Evolutionary conservation across 176 grass and related monocot species (phyloP), one percentile per base, ranked within the genome.

Genomic region (Carex myosuroides): DNA sequence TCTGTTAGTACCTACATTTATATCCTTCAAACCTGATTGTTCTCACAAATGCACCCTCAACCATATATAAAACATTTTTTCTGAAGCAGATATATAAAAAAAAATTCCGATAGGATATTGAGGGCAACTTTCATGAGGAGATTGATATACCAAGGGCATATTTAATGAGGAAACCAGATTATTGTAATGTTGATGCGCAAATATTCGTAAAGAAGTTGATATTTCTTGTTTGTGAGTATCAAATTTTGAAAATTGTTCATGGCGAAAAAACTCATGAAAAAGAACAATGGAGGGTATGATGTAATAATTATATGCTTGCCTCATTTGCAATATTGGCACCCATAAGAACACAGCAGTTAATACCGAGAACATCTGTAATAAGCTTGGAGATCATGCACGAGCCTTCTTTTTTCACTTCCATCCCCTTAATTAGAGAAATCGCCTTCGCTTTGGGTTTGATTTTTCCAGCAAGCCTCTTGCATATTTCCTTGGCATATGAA

Each of bases 261-360:
- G 1, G 8, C 2, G 42, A 69, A 77, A 35, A 42, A 6, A 39
- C 42, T 39, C 44, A 68, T 11, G 48, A 72, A 44, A 22, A 67
- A 67, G 64, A 67, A 67, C 13, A 67, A 32, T 13, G 64, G 30
- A 35, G 1, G 11, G 2, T 66, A 16, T 48, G 1, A 13, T 73
- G 9, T 50, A 73, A 12, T 50, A 73, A 73, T 13, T 14, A 48
- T 73, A n/a, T 64, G 29, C 79, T 97, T 92, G 82, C 92, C 95
- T 98, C 95, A 61, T 90, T 91, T 76, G 92, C 95, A 91, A 98
- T 98, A 79, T 94, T 98, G 80, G 95, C 95, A 70, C 95, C 95
- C 95, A 98, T 98, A 80, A 98, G 92, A 83, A 98, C 95, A 80
- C 95, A 94, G 21, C 92, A 98, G 44, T 92, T 94, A 87, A 98